Conservation (phyloP, 2,329 filamentous ascomycete species). For the Allantophomopsis lycopodina region DNA sequence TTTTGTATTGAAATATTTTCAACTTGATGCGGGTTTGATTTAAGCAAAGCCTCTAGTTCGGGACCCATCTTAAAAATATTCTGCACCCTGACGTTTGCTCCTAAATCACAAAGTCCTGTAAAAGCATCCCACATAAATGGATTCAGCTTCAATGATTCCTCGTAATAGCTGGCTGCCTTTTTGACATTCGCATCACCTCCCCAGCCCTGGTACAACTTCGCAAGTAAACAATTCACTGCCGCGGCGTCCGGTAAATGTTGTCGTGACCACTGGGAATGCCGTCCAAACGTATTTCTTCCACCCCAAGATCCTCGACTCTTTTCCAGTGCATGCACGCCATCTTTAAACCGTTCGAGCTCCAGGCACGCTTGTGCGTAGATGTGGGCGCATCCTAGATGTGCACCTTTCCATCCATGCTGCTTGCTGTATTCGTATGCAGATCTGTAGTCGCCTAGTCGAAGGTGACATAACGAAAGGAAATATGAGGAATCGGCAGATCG, state of each 20-base stretch:
- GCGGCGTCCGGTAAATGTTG: conserved; percentile 71
- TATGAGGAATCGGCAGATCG: conserved; percentile 70
- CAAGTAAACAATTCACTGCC: conserved; percentile 69
- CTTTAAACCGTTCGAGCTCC: conserved; percentile 61
- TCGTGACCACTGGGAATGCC: conserved; percentile 65
- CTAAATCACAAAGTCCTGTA: conserved; percentile 74
- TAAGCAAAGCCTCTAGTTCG: conserved; percentile 41
- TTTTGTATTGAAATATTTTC: not conserved
- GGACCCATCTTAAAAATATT: conserved; percentile 74
- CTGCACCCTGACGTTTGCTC: conserved; percentile 63
- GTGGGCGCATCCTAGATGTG: conserved; percentile 78
- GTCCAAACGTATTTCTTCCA: conserved; percentile 64
- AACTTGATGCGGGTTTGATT: conserved; percentile 8
- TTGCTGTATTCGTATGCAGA: conserved; percentile 78
- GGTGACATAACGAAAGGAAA: conserved; percentile 72
- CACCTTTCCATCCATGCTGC: conserved; percentile 52
- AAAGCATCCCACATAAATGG: conserved; percentile 99
- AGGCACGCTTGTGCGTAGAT: conserved; percentile 85
- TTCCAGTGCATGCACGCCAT: conserved; percentile 75
- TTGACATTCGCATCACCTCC: conserved; percentile 55
- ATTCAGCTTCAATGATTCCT: conserved; percentile 78
- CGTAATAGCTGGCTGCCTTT: conserved; percentile 75
- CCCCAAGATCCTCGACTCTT: conserved; percentile 67
- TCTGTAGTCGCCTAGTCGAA: conserved; percentile 69
- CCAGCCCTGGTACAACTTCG: conserved; percentile 74